These are phyloP conservation scores for Vanilla planifolia DNA, from an alignment of 106 monocot species.

Conservation along the genomic window DNA sequence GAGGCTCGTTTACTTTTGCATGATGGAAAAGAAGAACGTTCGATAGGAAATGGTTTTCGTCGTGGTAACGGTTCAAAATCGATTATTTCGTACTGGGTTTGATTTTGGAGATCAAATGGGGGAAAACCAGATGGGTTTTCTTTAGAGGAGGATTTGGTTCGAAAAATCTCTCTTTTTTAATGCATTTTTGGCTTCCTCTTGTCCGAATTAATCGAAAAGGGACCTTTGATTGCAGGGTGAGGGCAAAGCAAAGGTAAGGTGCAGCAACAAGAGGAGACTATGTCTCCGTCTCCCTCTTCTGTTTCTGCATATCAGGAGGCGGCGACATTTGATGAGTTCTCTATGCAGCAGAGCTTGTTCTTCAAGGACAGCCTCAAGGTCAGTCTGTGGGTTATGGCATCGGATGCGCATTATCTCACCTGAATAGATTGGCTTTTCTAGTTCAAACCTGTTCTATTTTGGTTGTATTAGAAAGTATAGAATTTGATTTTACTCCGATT, in stretches of 20 bases:
- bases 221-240: conserved; percentile 11
- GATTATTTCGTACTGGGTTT: background rate
- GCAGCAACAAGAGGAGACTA: conserved; percentile 22
- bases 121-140: background rate
- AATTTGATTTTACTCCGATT: too few species aligned
- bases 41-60: too few species aligned
- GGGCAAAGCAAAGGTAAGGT: background rate
- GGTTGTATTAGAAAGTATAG: too few species aligned
- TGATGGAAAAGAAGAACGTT: too few species aligned
- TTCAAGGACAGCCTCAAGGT: conserved; percentile 87
- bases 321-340: conserved; percentile 56
- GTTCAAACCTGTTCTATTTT: too few species aligned
- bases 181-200: background rate
- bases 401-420: too few species aligned
- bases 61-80: background rate
- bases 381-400: background rate
- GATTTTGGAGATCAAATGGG: background rate
- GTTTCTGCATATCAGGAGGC: conserved; percentile 16
- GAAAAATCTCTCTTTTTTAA: background rate
- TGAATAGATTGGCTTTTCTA: too few species aligned
- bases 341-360: conserved; percentile 54
- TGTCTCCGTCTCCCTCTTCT: conserved; percentile 30
- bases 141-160: background rate
- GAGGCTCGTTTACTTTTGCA: too few species aligned
- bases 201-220: background rate